phyloP scores from a whole-genome alignment of 2,329 filamentous ascomycete species.

The Diaporthe caulivora region DNA sequence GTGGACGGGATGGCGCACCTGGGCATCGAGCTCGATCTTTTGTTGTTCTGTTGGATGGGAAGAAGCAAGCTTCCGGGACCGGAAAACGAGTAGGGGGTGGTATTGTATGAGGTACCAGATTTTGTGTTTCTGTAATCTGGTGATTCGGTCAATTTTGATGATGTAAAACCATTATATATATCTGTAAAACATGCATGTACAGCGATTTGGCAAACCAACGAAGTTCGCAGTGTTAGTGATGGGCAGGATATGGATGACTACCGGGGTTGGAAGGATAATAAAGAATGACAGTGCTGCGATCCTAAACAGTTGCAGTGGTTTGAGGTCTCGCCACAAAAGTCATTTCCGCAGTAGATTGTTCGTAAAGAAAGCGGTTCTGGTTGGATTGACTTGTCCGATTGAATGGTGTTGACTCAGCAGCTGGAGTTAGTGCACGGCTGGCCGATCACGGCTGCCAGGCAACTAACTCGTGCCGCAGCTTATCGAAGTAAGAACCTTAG shows the following conservation, averaged over 20 bases:
- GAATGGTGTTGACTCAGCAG: background rate
- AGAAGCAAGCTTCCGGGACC: background rate
- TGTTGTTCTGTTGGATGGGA: slow-evolving; percentile 48
- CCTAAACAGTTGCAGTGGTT: background rate
- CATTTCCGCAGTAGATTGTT: background rate
- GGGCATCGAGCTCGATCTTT: slow-evolving; percentile 64
- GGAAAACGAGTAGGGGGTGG: background rate
- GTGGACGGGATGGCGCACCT: slow-evolving; percentile 60
- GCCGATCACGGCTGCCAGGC: background rate
- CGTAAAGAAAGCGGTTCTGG: background rate
- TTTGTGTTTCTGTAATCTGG: background rate
- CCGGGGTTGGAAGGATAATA: too few relatives aligned
- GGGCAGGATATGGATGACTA: background rate
- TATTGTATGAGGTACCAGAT: background rate
- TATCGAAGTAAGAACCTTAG: background rate
- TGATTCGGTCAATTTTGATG: background rate
- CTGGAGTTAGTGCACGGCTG: background rate
- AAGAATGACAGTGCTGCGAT: background rate
- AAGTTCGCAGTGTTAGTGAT: background rate
- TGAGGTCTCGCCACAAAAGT: too few relatives aligned
- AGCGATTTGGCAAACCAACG: background rate
- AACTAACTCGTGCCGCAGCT: background rate
- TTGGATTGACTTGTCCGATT: background rate
- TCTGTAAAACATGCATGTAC: background rate
- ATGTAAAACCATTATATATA: background rate